These are phyloP conservation scores for Solanum pinnatisectum DNA, from an alignment of 257 asterid species.

Conservation along the genomic window DNA sequence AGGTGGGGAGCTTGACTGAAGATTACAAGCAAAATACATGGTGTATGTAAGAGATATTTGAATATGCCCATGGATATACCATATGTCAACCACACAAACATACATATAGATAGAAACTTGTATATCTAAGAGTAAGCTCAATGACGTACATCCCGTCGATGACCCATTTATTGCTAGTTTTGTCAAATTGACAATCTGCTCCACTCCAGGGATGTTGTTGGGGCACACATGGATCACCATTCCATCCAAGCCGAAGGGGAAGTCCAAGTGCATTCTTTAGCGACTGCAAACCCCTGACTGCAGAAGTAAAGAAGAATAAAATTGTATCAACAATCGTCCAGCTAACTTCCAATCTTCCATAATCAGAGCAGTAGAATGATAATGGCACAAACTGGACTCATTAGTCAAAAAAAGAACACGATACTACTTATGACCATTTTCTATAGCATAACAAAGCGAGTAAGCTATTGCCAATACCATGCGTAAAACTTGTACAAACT, in stretches of 20 bases:
- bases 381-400: neutral
- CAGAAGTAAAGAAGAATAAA: neutral
- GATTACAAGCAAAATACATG: neutral
- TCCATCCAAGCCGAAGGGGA: constrained; percentile 98
- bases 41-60: neutral
- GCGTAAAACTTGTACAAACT: neutral
- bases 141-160: constrained; percentile 90
- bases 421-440: neutral
- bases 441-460: neutral
- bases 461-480: neutral
- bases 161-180: constrained; percentile 54
- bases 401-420: neutral
- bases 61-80: neutral
- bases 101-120: neutral
- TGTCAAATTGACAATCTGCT: constrained; percentile 76
- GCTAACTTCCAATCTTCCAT: neutral
- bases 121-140: constrained; percentile 11
- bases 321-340: neutral
- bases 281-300: constrained; percentile 71
- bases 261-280: constrained; percentile 78
- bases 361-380: neutral
- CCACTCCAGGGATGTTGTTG: constrained; percentile 99
- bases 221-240: constrained; percentile 98
- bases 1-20: neutral
- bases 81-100: neutral